Evolutionary conservation across 2,329 filamentous ascomycete genomes (phyloP), one percentile per base, ranked within the genome.

Genomic region (Cladosporium phlei): DNA sequence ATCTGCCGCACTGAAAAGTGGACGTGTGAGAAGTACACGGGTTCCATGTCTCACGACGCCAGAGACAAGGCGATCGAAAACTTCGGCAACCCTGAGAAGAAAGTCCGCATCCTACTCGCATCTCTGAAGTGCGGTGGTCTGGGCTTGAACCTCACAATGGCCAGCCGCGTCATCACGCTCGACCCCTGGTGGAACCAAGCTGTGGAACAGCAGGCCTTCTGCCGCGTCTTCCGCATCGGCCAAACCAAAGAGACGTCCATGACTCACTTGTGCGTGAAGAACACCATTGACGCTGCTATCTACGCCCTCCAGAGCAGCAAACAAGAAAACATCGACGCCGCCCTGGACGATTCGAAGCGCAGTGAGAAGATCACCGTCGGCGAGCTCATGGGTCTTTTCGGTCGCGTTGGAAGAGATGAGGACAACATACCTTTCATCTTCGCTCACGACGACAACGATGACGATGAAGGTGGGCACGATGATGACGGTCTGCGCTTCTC

Each of bases 191-290:
- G 69, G 73, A 0, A 62, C 28, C 17, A 38, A 9, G 52, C 53
- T 2, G 67, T 56, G 32, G 62, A 56, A 49, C 49, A 58, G 17
- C 55, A 61, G 62, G 72, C 72, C 1, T 79, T 78, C 57, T 76
- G 72, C 1, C 76, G 85, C 0, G 76, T 87, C 0, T 77, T 76
- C 54, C 74, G 85, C 4, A 79, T 82, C 2, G 83, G 83, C 0
- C 86, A 91, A 52, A 51, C 58, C 0, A 76, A 82, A 32, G 67
- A 78, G 25, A 82, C 82, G 0, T 67, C 78, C 9, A 74, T 85
- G 48, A 72, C 78, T 1, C 72, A 80, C 0, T 69, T 88, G 25
- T 63, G 80, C 1, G 69, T 81, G 0, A 62, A 68, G 1, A 68
- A 75, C 4, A 77, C 73, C 0, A 76, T 86, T 4, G 84, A 89